Percentiles rank a stretch among this genome's conserved stretches.
phyloP scores from a whole-genome alignment of 2,329 filamentous ascomycete genomes.

The Fusarium lateritium region DNA sequence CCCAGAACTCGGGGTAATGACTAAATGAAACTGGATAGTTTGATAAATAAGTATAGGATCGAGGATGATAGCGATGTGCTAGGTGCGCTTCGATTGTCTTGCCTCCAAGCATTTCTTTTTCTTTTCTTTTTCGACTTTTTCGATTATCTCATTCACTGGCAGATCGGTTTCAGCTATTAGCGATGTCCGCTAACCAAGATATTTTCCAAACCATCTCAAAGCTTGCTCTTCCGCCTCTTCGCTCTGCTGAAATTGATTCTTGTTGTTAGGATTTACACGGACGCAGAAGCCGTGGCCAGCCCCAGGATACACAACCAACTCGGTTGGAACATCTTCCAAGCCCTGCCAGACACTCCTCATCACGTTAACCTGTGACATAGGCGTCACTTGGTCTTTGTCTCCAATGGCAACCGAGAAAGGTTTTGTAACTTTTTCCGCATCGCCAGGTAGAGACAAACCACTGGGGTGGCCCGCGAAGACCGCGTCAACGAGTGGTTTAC shows the following conservation, averaged over 20 bases:
- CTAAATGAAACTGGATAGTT: too few relatives aligned
- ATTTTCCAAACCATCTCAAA: neutral
- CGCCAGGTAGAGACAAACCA: neutral
- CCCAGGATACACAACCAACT: constrained; percentile 1
- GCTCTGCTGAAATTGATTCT: neutral
- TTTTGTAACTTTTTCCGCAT: neutral
- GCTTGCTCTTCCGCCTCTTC: neutral
- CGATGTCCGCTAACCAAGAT: neutral
- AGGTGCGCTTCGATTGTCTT: too few relatives aligned
- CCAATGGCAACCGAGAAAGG: neutral
- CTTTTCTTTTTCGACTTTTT: too few relatives aligned
- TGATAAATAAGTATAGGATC: too few relatives aligned
- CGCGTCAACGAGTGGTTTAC: neutral
- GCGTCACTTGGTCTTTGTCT: neutral
- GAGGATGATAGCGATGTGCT: too few relatives aligned
- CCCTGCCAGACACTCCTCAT: neutral
- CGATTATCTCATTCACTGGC: too few relatives aligned
- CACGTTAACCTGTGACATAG: neutral
- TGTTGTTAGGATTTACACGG: neutral
- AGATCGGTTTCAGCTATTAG: too few relatives aligned
- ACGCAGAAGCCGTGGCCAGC: constrained; percentile 2
- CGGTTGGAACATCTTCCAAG: neutral
- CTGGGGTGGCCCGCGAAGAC: constrained; percentile 7
- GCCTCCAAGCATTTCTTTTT: too few relatives aligned
- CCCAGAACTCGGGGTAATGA: too few relatives aligned